A percentile compares a stretch with the other conserved stretches of the same genome.
Evolutionary conservation across 2,329 filamentous ascomycete species (phyloP).

Genomic region (Camptophora hylomeconis): DNA sequence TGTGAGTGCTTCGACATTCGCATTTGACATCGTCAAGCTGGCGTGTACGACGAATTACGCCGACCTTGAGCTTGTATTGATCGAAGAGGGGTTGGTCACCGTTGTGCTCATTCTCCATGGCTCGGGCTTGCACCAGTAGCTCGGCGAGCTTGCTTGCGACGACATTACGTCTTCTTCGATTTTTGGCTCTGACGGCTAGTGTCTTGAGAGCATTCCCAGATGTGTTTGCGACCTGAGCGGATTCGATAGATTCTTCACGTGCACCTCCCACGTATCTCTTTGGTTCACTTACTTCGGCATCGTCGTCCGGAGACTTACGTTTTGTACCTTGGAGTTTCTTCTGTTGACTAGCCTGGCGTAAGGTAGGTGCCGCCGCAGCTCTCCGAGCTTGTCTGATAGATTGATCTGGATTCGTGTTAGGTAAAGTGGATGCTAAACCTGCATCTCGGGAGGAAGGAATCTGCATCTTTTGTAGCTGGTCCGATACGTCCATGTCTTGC

Average conservation of each 20-base stretch:
- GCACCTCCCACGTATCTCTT: background rate
- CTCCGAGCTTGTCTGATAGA: too few species aligned
- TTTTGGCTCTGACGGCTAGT: background rate
- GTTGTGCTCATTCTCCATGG: slow-evolving; percentile 4
- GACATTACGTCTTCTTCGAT: background rate
- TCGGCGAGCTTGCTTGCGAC: slow-evolving; percentile 6
- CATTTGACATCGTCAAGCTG: slow-evolving; percentile 6
- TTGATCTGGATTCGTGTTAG: slow-evolving; percentile 4
- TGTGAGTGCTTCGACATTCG: slow-evolving; percentile 8
- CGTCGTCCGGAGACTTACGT: too few species aligned
- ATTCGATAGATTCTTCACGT: background rate
- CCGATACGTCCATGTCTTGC: slow-evolving; percentile 11
- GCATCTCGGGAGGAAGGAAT: slow-evolving; percentile 12
- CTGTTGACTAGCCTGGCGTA: too few species aligned
- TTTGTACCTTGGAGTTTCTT: too few species aligned
- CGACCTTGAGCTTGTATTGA: slow-evolving; percentile 3
- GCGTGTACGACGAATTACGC: slow-evolving; percentile 4
- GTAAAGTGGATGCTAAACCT: slow-evolving; percentile 10
- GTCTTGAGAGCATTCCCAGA: background rate
- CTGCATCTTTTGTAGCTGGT: slow-evolving; percentile 13
- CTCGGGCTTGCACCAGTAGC: slow-evolving; percentile 8
- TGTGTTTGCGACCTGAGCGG: background rate
- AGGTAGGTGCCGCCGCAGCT: too few species aligned
- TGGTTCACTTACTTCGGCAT: background rate
- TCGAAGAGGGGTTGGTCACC: slow-evolving; percentile 4